These are phyloP conservation scores for Xylaria flabelliformis DNA, from an alignment of 495 filamentous ascomycete species.

Conservation along the genomic window DNA sequence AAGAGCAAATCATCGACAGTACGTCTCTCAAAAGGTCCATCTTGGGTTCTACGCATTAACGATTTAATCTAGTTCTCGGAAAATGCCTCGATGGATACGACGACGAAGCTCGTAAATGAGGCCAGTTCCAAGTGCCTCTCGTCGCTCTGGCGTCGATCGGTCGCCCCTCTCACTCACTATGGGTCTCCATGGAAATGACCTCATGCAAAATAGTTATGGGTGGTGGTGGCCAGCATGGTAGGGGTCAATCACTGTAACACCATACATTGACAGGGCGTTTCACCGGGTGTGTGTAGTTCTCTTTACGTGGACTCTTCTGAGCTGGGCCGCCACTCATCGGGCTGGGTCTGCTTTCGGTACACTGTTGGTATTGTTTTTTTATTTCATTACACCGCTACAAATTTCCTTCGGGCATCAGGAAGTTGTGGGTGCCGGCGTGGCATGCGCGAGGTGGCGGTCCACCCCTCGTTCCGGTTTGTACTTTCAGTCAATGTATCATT, in stretches of 20 bases:
- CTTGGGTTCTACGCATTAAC: conserved; percentile 29
- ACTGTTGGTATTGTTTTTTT: conserved; percentile 4
- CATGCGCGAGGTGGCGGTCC: conserved; percentile 24
- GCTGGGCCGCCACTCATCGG: conserved; percentile 26
- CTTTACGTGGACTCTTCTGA: conserved; percentile 17
- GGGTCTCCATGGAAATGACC: conserved; percentile 30
- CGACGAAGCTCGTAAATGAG: conserved; percentile 44
- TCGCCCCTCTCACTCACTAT: conserved; percentile 29
- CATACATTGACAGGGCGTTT: conserved; percentile 26
- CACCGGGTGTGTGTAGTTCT: conserved; percentile 23
- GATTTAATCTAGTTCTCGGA: conserved; percentile 58
- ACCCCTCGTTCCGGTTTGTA: conserved; percentile 19
- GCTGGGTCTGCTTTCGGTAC: conserved; percentile 21
- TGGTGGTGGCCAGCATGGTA: conserved; percentile 13
- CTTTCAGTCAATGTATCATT: conserved; percentile 27
- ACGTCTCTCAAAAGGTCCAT: conserved; percentile 43
- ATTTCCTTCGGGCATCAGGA: conserved; percentile 23
- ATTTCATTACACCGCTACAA: conserved; percentile 25
- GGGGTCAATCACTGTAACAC: conserved; percentile 20
- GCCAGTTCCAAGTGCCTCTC: conserved; percentile 32
- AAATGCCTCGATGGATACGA: conserved; percentile 70
- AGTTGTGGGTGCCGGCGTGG: conserved; percentile 22
- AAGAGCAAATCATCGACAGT: conserved; percentile 89
- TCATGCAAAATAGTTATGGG: background rate
- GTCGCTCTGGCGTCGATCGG: conserved; percentile 29